Conservation (phyloP, 345 rosid species). For the Barbarea vulgaris region DNA sequence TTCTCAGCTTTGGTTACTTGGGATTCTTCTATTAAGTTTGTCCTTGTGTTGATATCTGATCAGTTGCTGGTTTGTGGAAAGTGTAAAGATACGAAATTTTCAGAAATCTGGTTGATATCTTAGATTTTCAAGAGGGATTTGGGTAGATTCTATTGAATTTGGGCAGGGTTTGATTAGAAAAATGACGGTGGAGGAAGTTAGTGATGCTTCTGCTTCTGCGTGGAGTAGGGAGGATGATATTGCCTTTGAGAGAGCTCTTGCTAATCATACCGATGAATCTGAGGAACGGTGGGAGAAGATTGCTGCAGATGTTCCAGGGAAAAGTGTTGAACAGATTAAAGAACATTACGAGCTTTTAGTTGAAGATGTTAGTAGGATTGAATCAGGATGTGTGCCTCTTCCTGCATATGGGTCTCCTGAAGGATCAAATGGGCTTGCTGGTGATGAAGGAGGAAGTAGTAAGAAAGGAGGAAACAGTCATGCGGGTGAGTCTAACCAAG, state of each 20-base stretch:
- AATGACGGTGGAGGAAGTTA: conserved; percentile 74
- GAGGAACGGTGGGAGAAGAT: conserved; percentile 72
- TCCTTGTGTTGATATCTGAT: conserved; percentile 41
- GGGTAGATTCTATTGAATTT: conserved; percentile 24
- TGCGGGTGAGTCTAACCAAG: conserved; percentile 65
- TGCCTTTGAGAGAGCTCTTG: conserved; percentile 90
- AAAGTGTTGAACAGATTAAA: conserved; percentile 75
- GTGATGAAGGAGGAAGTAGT: conserved; percentile 74
- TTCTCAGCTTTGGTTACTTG: conserved; percentile 5
- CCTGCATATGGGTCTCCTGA: conserved; percentile 72
- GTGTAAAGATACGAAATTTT: conserved; percentile 29
- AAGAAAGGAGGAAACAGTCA: conserved; percentile 66
- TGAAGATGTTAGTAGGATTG: conserved; percentile 76
- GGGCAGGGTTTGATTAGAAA: conserved; percentile 11
- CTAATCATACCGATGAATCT: conserved; percentile 60
- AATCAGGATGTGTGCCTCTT: conserved; percentile 86
- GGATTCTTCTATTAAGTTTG: not conserved
- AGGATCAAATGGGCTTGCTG: conserved; percentile 58
- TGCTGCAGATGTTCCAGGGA: conserved; percentile 78
- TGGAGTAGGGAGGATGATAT: conserved; percentile 93
- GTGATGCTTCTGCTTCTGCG: conserved; percentile 55
- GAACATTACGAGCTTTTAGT: conserved; percentile 79
- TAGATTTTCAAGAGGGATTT: conserved; percentile 26
- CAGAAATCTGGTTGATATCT: conserved; percentile 38
- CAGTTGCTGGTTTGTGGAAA: conserved; percentile 27